Evolutionary conservation across 202 grass and related monocot species (phyloP), one percentile per base, ranked within the genome.

Genomic region (Panicum virgatum): DNA sequence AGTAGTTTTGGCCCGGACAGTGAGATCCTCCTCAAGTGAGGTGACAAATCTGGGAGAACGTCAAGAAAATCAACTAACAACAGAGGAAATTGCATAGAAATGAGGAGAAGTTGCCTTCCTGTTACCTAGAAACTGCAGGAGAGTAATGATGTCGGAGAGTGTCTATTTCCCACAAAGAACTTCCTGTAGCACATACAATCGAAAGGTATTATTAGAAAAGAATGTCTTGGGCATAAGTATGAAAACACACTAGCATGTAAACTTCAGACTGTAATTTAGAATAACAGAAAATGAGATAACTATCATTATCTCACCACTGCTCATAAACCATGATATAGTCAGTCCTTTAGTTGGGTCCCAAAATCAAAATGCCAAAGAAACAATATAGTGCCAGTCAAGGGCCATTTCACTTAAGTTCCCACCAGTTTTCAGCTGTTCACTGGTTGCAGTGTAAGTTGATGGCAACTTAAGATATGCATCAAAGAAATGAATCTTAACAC

Each of bases 101-200:
- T 63, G 10, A 77, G 27, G 54, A 57, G 5, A n/a, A 75, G 56
- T 43, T 76, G 4, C 52, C 20, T 72, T 52, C 73, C 19, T 29
- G 59, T 77, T 96, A 99, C 96, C 96, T 92, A 39, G 92, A 96
- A 68, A 99, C 93, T 61, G 92, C 92, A 63, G 93, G 91, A 37
- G 85, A 86, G 50, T 96, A 92, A 89, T 99, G 96, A 78, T 92
- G 85, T 18, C 89, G 89, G 37, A 96, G 91, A 0, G 91, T 96
- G 44, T 96, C 92, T 78, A 99, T 92, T 90, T 99, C 96, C 92
- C 90, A 99, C 50, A 99, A 80, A 78, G 96, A 96, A 87, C 93
- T 94, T 84, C 93, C 96, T 96, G 87, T 51, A 52, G 63, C 60
- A 69, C 69, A 83, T 68, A 37, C n/a, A 29, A 16, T 61, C 62